phyloP scores from a whole-genome alignment of 345 rosid genomes.

The Arabis hirsuta region DNA sequence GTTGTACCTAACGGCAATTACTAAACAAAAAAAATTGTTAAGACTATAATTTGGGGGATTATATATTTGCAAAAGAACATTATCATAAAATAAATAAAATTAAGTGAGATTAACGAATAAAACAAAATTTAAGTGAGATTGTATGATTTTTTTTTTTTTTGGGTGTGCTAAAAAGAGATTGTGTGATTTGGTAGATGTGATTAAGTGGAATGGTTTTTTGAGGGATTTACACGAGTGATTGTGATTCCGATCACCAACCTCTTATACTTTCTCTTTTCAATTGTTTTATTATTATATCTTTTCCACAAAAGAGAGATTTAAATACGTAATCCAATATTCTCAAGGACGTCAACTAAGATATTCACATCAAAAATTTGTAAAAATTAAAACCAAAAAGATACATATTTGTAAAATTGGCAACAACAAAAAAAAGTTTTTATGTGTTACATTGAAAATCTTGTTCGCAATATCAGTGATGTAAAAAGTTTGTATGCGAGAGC shows the following conservation, averaged over 20 bases:
- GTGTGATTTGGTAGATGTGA: too few species aligned
- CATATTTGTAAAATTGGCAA: not conserved
- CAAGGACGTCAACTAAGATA: not conserved
- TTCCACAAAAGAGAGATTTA: not conserved
- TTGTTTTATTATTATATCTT: slow-evolving; percentile 5
- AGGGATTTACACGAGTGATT: slow-evolving; percentile 32
- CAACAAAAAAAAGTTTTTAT: not conserved
- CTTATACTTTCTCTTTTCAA: not conserved
- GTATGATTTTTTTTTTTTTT: too few species aligned
- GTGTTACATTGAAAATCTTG: too few species aligned
- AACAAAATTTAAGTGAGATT: slow-evolving; percentile 27
- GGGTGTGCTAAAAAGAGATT: slow-evolving; percentile 3
- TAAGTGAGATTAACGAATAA: slow-evolving; percentile 18
- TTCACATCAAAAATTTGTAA: too few species aligned
- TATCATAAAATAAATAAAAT: not conserved
- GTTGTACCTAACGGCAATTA: slow-evolving; percentile 44
- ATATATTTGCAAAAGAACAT: too few species aligned
- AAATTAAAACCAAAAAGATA: not conserved
- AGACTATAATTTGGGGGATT: slow-evolving; percentile 8
- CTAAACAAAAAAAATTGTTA: slow-evolving; percentile 10
- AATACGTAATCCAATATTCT: slow-evolving; percentile 9
- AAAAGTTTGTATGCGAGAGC: too few species aligned
- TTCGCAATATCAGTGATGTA: too few species aligned
- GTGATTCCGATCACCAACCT: slow-evolving; percentile 37
- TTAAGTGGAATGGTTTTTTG: slow-evolving; percentile 9